phyloP scores from a whole-genome alignment of 2,329 filamentous ascomycete species.

The Cyphellophora europaea region DNA sequence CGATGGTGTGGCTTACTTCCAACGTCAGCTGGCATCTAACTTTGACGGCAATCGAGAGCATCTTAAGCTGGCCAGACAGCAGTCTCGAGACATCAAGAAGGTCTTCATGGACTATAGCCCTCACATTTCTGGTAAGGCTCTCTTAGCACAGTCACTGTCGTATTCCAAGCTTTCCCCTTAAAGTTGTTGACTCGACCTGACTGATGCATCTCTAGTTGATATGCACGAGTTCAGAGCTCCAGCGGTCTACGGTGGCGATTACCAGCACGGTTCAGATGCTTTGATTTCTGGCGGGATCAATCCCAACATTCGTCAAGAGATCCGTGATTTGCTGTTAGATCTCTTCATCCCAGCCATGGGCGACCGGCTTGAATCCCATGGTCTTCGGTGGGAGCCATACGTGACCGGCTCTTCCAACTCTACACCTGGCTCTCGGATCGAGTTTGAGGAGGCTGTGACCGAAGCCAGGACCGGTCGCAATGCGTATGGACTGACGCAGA shows the following conservation, averaged over 20 bases:
- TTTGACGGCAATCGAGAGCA: conserved; percentile 7
- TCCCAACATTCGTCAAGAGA: conserved; percentile 6
- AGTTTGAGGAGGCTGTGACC: conserved; percentile 6
- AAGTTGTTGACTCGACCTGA: too few relatives aligned
- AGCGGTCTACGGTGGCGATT: conserved; percentile 4
- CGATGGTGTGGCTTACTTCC: conserved; percentile 5
- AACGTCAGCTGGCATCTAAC: conserved; percentile 5
- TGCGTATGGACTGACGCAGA: conserved; percentile 5
- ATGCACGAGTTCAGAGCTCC: conserved; percentile 7
- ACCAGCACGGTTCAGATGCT: conserved; percentile 6
- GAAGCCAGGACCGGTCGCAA: conserved; percentile 6
- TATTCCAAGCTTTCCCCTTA: too few relatives aligned
- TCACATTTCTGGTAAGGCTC: conserved; percentile 6
- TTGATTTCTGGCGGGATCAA: conserved; percentile 7
- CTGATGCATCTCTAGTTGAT: too few relatives aligned
- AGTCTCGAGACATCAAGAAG: conserved; percentile 6
- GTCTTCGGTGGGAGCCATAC: conserved; percentile 6
- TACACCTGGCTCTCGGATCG: conserved; percentile 2
- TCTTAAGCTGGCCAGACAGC: conserved; percentile 3
- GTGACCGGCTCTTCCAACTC: conserved; percentile 3
- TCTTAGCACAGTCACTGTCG: too few relatives aligned
- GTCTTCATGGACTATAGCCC: conserved; percentile 6
- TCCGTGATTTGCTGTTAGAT: background rate
- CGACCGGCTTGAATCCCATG: conserved; percentile 3
- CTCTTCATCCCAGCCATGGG: conserved; percentile 1